These are phyloP conservation scores for Pezicula carpinea DNA, from an alignment of 2,329 filamentous ascomycete species.

Conservation along the genomic window DNA sequence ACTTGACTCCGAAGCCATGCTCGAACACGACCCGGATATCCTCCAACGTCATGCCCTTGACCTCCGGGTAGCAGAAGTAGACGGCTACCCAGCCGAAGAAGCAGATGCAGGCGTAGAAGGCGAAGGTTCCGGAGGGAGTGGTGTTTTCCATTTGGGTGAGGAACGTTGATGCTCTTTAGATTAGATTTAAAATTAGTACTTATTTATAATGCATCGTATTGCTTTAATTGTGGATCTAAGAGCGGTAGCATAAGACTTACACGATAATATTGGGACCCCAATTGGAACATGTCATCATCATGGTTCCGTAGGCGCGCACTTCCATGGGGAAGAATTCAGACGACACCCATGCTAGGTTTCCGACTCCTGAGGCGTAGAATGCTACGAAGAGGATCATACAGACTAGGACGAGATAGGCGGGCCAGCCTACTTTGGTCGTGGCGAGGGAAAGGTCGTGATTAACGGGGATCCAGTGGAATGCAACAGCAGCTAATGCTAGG, in stretches of 20 bases:
- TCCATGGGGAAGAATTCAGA: conserved; percentile 43
- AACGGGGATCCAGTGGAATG: conserved; percentile 36
- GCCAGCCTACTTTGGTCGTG: conserved; percentile 21
- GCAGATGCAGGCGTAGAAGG: conserved; percentile 47
- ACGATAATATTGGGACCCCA: conserved; percentile 46
- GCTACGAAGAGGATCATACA: conserved; percentile 6
- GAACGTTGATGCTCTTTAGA: conserved; percentile 36
- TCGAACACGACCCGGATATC: conserved; percentile 43
- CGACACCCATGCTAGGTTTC: conserved; percentile 27
- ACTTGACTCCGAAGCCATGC: conserved; percentile 40
- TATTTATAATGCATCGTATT: too few relatives aligned
- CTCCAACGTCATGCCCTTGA: conserved; percentile 48
- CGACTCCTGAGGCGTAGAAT: conserved; percentile 41
- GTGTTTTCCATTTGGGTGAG: conserved; percentile 44
- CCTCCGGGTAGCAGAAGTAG: conserved; percentile 47
- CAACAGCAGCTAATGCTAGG: neutral
- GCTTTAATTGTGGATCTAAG: too few relatives aligned
- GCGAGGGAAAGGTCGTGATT: conserved; percentile 35
- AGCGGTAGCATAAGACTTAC: neutral
- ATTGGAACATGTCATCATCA: conserved; percentile 42
- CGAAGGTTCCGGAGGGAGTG: conserved; percentile 45
- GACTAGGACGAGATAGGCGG: neutral
- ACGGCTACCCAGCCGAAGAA: conserved; percentile 42
- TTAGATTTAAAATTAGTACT: too few relatives aligned
- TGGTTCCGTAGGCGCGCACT: conserved; percentile 41